Percentiles rank a stretch among this genome's conserved stretches.
phyloP scores from a whole-genome alignment of 148 eudicot species.

The Cornus controversa region DNA sequence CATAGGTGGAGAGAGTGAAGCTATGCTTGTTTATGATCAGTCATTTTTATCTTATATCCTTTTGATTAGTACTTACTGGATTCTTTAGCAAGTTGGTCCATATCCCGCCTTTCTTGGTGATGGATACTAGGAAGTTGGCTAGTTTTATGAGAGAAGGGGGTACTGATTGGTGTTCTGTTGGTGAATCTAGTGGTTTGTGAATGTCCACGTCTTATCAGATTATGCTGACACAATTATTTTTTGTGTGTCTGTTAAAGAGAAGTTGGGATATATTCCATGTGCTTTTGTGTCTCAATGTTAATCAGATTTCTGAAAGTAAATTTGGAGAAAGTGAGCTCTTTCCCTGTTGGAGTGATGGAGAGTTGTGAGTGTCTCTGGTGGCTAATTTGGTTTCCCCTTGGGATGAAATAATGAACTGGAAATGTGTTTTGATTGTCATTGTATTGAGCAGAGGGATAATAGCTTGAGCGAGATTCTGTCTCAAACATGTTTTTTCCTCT shows the following conservation, averaged over 20 bases:
- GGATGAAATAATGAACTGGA: slow-evolving; percentile 1
- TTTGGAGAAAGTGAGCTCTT: not conserved
- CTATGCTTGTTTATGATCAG: not conserved
- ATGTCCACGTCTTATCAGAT: no score
- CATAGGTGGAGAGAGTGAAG: not conserved
- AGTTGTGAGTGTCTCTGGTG: no score
- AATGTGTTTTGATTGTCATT: not conserved
- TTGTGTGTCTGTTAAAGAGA: not conserved
- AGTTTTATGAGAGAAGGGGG: not conserved
- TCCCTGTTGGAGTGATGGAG: not conserved
- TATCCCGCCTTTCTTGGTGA: not conserved
- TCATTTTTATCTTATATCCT: no score
- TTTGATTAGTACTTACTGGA: no score
- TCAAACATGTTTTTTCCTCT: not conserved
- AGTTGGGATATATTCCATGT: not conserved
- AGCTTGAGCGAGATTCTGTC: not conserved
- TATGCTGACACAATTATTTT: no score
- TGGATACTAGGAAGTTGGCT: not conserved
- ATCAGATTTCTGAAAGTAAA: not conserved
- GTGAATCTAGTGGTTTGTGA: not conserved
- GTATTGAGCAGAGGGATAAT: not conserved
- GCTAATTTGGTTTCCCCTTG: not conserved
- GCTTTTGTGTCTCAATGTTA: not conserved
- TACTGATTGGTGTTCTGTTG: not conserved
- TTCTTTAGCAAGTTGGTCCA: not conserved